Percentiles rank a stretch among this genome's conserved stretches.
These are phyloP conservation scores for Chloroidium sp. DNA, from an alignment of 163 green algal species.

Conservation along the genomic window DNA sequence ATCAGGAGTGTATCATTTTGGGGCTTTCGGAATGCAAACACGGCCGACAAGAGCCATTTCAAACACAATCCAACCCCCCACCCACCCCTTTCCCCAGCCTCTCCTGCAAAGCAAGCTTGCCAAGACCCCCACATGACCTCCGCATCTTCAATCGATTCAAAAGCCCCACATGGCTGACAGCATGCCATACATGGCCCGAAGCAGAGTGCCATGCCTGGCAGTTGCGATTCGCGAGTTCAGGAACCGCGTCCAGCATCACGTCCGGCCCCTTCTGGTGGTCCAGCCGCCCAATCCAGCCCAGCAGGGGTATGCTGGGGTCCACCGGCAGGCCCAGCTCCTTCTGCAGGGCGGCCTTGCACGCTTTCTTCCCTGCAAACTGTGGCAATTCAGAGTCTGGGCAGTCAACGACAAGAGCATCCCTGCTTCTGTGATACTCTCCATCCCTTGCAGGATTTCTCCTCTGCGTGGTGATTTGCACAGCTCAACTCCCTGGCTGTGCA, in stretches of 20 bases:
- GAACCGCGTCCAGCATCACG: slow-evolving; percentile 59
- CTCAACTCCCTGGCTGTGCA: too few relatives aligned
- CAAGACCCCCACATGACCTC: background rate
- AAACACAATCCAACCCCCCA: too few relatives aligned
- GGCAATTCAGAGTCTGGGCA: background rate
- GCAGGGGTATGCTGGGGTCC: slow-evolving; percentile 53
- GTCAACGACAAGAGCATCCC: too few relatives aligned
- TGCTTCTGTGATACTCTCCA: too few relatives aligned
- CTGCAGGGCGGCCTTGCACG: slow-evolving; percentile 73
- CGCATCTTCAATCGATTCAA: background rate
- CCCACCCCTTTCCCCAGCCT: too few relatives aligned
- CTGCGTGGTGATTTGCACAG: too few relatives aligned
- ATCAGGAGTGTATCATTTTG: too few relatives aligned
- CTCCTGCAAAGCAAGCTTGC: too few relatives aligned
- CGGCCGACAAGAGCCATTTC: too few relatives aligned
- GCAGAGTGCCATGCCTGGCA: slow-evolving; percentile 42
- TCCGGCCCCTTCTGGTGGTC: slow-evolving; percentile 91
- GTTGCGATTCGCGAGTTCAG: slow-evolving; percentile 26
- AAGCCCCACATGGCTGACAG: background rate
- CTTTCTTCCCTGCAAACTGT: slow-evolving; percentile 44
- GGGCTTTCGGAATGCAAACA: too few relatives aligned
- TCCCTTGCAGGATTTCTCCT: too few relatives aligned
- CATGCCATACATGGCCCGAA: background rate
- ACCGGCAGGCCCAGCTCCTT: slow-evolving; percentile 61
- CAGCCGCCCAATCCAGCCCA: slow-evolving; percentile 78